A percentile compares a stretch with the other conserved stretches of the same genome.
Conservation (phyloP, 176 grass and related monocot genomes). For the Ampelocalamus luodianensis region DNA sequence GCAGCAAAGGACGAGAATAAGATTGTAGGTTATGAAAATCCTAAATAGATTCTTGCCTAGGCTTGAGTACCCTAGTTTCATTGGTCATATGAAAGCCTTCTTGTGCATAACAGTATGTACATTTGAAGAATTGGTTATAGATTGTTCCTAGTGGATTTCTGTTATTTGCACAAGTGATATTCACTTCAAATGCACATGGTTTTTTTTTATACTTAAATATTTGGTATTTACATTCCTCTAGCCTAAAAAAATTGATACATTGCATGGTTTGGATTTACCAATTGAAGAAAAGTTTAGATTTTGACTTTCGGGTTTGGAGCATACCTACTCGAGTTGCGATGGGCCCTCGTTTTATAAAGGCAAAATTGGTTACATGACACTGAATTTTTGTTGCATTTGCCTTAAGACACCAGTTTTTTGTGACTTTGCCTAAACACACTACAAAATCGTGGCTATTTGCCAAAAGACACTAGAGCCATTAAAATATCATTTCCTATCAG, state of each 20-base stretch:
- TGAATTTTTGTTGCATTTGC: too few relatives aligned
- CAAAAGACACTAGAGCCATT: too few relatives aligned
- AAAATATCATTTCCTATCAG: too few relatives aligned
- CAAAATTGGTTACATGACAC: too few relatives aligned
- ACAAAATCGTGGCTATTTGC: too few relatives aligned
- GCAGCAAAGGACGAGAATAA: background rate
- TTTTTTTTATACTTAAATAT: background rate
- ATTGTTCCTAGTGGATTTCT: conserved; percentile 4
- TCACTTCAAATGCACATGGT: background rate
- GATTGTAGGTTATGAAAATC: background rate
- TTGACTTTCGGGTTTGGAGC: background rate
- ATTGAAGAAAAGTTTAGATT: background rate
- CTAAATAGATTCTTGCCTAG: background rate
- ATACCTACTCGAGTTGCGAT: background rate
- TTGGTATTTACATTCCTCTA: background rate
- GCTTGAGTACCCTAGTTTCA: background rate
- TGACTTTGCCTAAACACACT: too few relatives aligned
- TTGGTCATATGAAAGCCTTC: conserved; percentile 14
- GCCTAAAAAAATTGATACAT: background rate
- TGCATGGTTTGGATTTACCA: background rate
- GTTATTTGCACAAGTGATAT: conserved; percentile 21
- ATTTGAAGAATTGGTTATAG: background rate
- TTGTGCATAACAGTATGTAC: background rate
- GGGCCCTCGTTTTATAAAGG: too few relatives aligned
- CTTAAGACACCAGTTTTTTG: too few relatives aligned